These are phyloP conservation scores for Echinochloa phyllopogon DNA, from an alignment of 176 grass and related monocot species.

Conservation along the genomic window DNA sequence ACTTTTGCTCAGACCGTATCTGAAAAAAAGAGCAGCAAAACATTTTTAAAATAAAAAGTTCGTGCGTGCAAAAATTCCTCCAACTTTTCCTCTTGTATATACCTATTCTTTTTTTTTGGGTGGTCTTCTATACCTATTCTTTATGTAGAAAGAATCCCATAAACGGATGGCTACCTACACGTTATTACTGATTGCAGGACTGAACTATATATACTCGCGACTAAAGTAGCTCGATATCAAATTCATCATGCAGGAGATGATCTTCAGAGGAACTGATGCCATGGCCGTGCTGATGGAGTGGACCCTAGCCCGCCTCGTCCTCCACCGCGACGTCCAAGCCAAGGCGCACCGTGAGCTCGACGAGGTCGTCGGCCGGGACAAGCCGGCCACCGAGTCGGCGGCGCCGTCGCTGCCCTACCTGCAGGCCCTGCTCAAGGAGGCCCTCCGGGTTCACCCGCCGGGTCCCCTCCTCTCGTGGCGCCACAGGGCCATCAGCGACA, in stretches of 20 bases:
- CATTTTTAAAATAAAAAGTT: not conserved
- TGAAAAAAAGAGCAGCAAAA: not conserved
- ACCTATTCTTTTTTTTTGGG: not conserved
- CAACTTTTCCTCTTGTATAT: not conserved
- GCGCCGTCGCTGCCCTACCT: conserved; percentile 63
- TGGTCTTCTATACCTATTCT: not conserved
- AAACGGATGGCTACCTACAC: conserved; percentile 27
- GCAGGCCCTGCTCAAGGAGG: conserved; percentile 80
- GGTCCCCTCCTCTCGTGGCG: conserved; percentile 77
- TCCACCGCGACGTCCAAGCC: conserved; percentile 72
- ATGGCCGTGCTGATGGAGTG: conserved; percentile 92
- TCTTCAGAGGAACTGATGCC: conserved; percentile 88
- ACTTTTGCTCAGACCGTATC: conserved; percentile 37
- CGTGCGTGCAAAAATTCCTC: conserved; percentile 30
- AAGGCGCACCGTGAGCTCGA: conserved; percentile 68
- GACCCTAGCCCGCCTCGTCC: conserved; percentile 68
- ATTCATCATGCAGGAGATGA: conserved; percentile 69
- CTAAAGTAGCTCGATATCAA: not conserved
- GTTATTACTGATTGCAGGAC: conserved; percentile 12
- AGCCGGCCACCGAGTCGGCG: conserved; percentile 38
- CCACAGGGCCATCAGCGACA: conserved; percentile 66
- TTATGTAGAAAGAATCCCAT: conserved; percentile 23
- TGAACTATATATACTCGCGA: not conserved
- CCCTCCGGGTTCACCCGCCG: conserved; percentile 78
- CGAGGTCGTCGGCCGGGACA: conserved; percentile 50